Conservation (phyloP, 257 asterid species). For the Nicotiana sylvestris region DNA sequence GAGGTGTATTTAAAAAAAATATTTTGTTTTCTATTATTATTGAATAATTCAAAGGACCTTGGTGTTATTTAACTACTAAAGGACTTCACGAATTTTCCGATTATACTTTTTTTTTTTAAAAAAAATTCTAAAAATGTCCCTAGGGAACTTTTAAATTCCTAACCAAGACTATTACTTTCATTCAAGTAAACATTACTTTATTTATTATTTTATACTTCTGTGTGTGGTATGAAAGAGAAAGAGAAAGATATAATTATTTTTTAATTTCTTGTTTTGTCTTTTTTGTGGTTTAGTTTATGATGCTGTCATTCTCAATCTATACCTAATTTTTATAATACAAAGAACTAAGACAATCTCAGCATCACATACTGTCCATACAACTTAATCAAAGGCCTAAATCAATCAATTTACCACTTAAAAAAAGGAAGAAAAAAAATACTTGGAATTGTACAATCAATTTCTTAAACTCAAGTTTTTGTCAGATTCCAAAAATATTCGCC, state of each 20-base stretch:
- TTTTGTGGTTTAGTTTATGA: background rate
- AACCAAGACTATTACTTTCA: background rate
- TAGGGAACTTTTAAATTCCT: background rate
- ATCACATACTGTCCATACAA: background rate
- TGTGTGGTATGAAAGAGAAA: background rate
- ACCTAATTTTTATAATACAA: constrained; percentile 1
- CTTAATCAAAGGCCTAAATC: background rate
- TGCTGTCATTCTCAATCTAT: background rate
- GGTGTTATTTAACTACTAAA: background rate
- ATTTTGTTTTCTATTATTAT: background rate
- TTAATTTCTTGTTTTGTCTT: background rate
- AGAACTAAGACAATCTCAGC: background rate
- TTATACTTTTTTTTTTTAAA: background rate
- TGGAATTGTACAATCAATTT: background rate
- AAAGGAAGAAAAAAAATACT: background rate
- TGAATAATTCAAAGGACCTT: background rate
- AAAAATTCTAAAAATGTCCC: background rate
- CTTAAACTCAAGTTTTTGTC: background rate
- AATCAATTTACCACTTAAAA: background rate
- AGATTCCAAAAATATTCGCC: background rate
- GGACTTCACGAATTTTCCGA: background rate
- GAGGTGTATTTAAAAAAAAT: too few species aligned
- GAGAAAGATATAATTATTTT: background rate
- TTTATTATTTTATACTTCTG: background rate
- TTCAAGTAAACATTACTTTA: background rate